Evolutionary conservation across 2,329 filamentous ascomycete genomes (phyloP).

Genomic region (Colletotrichum spinosum): DNA sequence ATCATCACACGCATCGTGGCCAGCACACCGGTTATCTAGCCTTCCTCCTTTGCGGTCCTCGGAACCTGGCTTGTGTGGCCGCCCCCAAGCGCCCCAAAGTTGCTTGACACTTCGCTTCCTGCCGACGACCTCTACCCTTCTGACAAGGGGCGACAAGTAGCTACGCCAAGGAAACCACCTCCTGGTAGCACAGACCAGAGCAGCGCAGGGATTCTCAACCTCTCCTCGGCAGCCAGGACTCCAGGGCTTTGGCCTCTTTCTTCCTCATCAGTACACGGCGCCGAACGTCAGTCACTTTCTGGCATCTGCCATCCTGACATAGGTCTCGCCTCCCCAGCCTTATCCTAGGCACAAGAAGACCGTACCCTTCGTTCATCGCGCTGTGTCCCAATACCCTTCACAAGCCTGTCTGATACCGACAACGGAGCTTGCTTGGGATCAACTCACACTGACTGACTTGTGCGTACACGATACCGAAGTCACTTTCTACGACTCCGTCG

Average conservation of each 20-base stretch:
- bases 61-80: conserved; percentile 32
- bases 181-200: conserved; percentile 33
- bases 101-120: conserved; percentile 33
- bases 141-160: conserved; percentile 14
- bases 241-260: not conserved
- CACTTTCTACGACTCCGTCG: conserved; percentile 14
- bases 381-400: conserved; percentile 2
- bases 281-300: conserved; percentile 10
- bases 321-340: not conserved
- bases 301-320: conserved; percentile 28
- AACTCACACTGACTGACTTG: not conserved
- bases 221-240: conserved; percentile 10
- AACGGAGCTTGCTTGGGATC: conserved; percentile 13
- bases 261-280: too few species aligned
- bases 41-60: not conserved
- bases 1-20: too few species aligned
- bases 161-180: conserved; percentile 27
- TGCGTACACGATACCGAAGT: conserved; percentile 8
- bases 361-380: conserved; percentile 6
- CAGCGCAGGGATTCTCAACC: conserved; percentile 28
- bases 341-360: not conserved
- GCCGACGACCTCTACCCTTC: conserved; percentile 20
- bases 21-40: too few species aligned
- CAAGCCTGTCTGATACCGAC: conserved; percentile 2
- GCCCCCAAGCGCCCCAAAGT: conserved; percentile 17